Conservation (phyloP, 768 basidiomycete species). For the Mycena galericulata region DNA sequence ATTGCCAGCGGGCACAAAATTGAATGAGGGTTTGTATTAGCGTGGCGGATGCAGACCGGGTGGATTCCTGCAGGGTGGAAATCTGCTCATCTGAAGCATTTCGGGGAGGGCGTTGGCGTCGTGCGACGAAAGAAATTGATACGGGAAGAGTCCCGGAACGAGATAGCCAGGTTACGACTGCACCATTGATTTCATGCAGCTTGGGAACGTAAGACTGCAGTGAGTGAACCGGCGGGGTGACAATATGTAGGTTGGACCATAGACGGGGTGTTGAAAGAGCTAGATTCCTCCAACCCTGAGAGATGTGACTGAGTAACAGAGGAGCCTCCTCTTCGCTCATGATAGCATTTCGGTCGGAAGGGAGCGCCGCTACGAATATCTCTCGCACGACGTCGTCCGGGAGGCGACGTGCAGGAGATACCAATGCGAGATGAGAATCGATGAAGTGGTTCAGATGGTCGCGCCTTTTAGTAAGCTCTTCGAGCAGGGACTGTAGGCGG, state of each 20-base stretch:
- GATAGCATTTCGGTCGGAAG: neutral
- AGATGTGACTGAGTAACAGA: constrained; percentile 2
- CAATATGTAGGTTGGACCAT: constrained; percentile 4
- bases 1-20: too few relatives aligned
- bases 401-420: constrained; percentile 11
- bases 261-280: constrained; percentile 11
- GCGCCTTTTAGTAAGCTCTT: neutral
- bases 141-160: neutral
- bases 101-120: too few relatives aligned
- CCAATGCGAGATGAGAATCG: constrained; percentile 1
- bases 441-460: constrained; percentile 2
- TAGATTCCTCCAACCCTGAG: neutral
- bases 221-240: neutral
- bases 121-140: neutral
- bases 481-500: neutral
- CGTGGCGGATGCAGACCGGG: too few relatives aligned
- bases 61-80: too few relatives aligned
- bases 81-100: too few relatives aligned
- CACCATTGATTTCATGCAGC: neutral
- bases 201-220: too few relatives aligned
- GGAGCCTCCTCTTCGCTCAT: neutral
- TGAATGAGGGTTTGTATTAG: too few relatives aligned
- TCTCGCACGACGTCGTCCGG: constrained; percentile 10
- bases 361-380: constrained; percentile 3
- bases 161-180: neutral